These are phyloP conservation scores for Citrus reticulata DNA, from an alignment of 345 rosid species.

Conservation along the genomic window DNA sequence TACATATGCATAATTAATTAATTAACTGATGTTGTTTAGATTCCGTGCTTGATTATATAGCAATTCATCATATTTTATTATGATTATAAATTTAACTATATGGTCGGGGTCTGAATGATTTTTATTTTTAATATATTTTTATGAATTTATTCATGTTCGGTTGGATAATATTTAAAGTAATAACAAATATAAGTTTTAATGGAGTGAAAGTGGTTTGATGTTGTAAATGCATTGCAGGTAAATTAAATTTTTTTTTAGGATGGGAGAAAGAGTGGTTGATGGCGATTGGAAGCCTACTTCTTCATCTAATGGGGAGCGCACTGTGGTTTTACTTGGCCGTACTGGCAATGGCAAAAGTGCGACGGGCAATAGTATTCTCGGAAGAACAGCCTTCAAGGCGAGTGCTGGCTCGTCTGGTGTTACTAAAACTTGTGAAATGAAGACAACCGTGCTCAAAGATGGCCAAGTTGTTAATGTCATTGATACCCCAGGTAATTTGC, in stretches of 20 bases:
- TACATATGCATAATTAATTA: too few species aligned
- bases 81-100: too few species aligned
- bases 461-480: slow-evolving; percentile 79
- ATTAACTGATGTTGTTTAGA: too few species aligned
- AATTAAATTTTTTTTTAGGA: slow-evolving; percentile 14
- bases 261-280: slow-evolving; percentile 77
- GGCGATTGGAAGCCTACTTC: slow-evolving; percentile 83
- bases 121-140: too few species aligned
- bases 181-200: too few species aligned
- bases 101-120: too few species aligned
- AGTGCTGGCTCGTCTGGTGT: slow-evolving; percentile 67
- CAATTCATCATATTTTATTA: too few species aligned
- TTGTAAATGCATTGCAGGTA: background rate
- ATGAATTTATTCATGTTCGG: too few species aligned
- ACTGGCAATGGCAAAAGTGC: slow-evolving; percentile 95
- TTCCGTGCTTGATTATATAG: too few species aligned
- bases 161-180: too few species aligned
- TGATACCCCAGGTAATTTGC: slow-evolving; percentile 75
- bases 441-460: slow-evolving; percentile 41
- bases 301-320: slow-evolving; percentile 40
- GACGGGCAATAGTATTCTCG: slow-evolving; percentile 80
- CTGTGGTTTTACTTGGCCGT: slow-evolving; percentile 83
- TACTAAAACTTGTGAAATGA: slow-evolving; percentile 67
- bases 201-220: background rate
- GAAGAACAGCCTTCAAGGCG: slow-evolving; percentile 66